Percentiles rank a stretch among this genome's conserved stretches.
phyloP scores from a whole-genome alignment of 306 rosid species.

The Castanea sativa region DNA sequence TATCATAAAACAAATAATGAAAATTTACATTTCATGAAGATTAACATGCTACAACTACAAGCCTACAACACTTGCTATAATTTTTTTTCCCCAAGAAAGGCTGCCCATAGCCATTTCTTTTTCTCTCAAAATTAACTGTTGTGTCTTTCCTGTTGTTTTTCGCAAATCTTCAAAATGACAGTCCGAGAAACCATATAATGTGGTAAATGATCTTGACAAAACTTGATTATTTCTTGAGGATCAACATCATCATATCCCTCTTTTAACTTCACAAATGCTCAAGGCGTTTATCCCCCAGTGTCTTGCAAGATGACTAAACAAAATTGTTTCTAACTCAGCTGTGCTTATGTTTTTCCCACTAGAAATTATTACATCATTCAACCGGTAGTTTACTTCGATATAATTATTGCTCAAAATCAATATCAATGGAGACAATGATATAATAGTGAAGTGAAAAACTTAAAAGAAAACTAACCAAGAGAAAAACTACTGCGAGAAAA shows the following conservation, averaged over 20 bases:
- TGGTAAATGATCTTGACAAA: conserved; percentile 55
- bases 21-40: no score
- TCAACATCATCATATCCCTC: conserved; percentile 34
- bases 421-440: no score
- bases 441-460: no score
- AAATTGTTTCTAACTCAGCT: conserved; percentile 67
- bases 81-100: conserved; percentile 15
- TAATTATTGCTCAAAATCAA: conserved; percentile 47
- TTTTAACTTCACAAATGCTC: conserved; percentile 71
- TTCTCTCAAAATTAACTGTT: conserved; percentile 59
- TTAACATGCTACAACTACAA: no score
- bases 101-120: conserved; percentile 60
- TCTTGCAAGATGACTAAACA: conserved; percentile 65
- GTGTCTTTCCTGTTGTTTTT: conserved; percentile 71
- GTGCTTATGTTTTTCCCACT: conserved; percentile 85
- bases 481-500: no score
- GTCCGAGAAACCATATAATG: conserved; percentile 76
- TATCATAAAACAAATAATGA: no score
- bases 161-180: conserved; percentile 53
- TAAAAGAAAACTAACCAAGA: no score
- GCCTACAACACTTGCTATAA: no score
- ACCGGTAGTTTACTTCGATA: conserved; percentile 66
- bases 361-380: conserved; percentile 70
- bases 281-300: conserved; percentile 88
- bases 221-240: conserved; percentile 50